Evolutionary conservation across 2,329 filamentous ascomycete species (phyloP).

Genomic region (Gaeumannomyces tritici): DNA sequence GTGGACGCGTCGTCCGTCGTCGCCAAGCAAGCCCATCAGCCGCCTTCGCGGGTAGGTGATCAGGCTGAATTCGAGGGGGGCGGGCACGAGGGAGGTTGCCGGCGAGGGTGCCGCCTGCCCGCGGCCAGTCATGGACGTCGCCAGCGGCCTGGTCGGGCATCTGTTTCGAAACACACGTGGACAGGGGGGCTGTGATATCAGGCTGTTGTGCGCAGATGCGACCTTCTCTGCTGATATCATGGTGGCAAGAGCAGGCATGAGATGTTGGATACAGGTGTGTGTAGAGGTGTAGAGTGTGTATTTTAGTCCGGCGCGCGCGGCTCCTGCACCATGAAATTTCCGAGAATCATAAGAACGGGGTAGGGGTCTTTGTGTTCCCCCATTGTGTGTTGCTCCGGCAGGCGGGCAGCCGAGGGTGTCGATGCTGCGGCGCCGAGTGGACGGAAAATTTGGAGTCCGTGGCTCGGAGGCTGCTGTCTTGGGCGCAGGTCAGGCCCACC

Average conservation of each 20-base stretch:
- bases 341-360: neutral
- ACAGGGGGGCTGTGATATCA: neutral
- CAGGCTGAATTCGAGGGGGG: neutral
- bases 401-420: neutral
- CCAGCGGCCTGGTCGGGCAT: neutral
- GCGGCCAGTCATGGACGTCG: neutral
- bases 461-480: neutral
- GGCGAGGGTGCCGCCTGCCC: no score
- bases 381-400: no score
- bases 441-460: neutral
- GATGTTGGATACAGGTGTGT: neutral
- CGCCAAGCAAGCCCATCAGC: neutral
- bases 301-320: neutral
- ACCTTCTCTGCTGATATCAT: neutral
- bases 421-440: neutral
- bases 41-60: neutral
- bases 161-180: neutral
- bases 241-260: neutral
- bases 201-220: neutral
- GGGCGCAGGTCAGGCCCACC: no score
- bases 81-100: neutral
- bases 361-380: no score
- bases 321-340: neutral
- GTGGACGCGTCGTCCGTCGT: neutral
- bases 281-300: no score